Evolutionary conservation across 2,329 filamentous ascomycete species (phyloP), one percentile per base, ranked within the genome.

Genomic region (Epichloe glyceriae): DNA sequence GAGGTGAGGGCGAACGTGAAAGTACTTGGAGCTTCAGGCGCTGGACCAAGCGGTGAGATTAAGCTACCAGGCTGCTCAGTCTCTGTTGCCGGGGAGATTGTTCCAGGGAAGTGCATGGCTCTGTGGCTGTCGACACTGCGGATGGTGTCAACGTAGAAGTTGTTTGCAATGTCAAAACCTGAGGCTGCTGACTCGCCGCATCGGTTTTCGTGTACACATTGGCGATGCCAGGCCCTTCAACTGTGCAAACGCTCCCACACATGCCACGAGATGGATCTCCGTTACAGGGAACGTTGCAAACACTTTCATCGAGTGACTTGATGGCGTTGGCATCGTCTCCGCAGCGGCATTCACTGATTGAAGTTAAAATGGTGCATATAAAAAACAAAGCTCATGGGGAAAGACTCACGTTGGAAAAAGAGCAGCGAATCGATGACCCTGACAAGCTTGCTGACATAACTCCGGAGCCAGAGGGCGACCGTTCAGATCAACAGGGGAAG

Each of bases 301-400:
- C 55, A 30, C 49, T 54, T 46, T 67, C 63, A 19, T 65, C 57
- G 37, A 61, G 48, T 7, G 57, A 40, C 11, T 54, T 58, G 49
- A 68, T 56, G 2, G 58, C 62, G 2, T 57, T 56, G 20, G 52
- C 38, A 52, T 68, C 58, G 47, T 68, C 60, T 47, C 66, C 66
- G 47, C 66, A 69, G 46, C 61, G 65, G 19, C 66, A 69, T 14
- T 59, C 61, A 53, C 66, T 69, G 37, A 2, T 6, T 35, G 6
- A 10, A 42, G 39, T 53, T 59, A 54, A 60, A 49, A 10, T 3
- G 30, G 1, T 2, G 3, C 5, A 14, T 3, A 3, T 3, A 4
- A 8, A 22, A 22, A 2, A 1, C 2, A 12, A 7, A 8, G 26
- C 5, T 7, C 14, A 14, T n/a, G 17, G 4, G 3, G 17, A 19